A percentile compares a stretch with the other conserved stretches of the same genome.
Conservation (phyloP, 2,329 filamentous ascomycete species). For the Penicillium sp. region DNA sequence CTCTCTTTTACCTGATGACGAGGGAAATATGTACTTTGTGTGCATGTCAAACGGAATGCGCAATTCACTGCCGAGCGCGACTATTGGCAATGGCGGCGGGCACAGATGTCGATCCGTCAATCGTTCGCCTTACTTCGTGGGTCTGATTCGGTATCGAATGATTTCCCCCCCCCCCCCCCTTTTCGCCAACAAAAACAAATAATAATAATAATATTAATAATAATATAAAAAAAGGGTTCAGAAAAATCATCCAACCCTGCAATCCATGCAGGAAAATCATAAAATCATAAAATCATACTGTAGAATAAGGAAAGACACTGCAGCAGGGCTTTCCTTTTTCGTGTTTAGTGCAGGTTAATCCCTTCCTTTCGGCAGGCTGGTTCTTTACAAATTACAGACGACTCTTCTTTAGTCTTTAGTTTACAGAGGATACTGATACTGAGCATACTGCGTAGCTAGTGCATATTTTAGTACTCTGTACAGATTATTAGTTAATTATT, state of each 20-base stretch:
- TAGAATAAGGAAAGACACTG: constrained; percentile 6
- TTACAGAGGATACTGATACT: background rate
- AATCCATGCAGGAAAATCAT: background rate
- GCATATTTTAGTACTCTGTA: background rate
- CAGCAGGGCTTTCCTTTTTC: background rate
- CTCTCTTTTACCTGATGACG: constrained; percentile 3
- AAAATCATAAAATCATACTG: too few species aligned
- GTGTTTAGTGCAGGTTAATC: background rate
- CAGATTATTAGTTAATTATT: background rate
- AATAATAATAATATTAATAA: too few species aligned
- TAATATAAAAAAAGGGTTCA: background rate
- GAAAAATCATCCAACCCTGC: background rate
- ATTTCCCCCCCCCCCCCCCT: too few species aligned
- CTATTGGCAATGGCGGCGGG: constrained; percentile 48
- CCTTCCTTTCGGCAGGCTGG: constrained; percentile 4
- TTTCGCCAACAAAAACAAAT: background rate
- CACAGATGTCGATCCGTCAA: constrained; percentile 45
- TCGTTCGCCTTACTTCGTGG: constrained; percentile 39
- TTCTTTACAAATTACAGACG: background rate
- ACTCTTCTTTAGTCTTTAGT: background rate
- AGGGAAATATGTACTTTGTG: constrained; percentile 21
- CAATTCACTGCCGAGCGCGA: constrained; percentile 39
- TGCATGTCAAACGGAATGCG: constrained; percentile 40
- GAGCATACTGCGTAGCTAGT: background rate
- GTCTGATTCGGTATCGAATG: constrained; percentile 37